Evolutionary conservation across 2,329 filamentous ascomycete genomes (phyloP).

Genomic region (Didymella arachidicola): DNA sequence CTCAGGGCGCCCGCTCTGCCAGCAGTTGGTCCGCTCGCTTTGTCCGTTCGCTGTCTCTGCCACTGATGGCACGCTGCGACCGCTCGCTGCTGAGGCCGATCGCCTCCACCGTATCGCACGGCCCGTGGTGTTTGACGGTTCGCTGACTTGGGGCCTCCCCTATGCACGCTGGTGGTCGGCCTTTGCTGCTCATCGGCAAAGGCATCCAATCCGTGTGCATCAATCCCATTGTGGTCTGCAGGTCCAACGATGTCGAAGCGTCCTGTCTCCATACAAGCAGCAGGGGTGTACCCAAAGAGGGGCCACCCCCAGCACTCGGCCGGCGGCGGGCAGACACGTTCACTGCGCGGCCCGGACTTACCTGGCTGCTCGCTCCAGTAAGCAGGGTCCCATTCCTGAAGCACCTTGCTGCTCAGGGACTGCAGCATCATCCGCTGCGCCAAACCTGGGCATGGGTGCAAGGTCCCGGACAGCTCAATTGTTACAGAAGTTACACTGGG

Average conservation of each 20-base stretch:
- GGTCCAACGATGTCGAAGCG: constrained; percentile 39
- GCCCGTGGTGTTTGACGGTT: constrained; percentile 31
- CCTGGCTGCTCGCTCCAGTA: constrained; percentile 26
- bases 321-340: constrained; percentile 25
- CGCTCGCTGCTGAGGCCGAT: constrained; percentile 34
- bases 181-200: constrained; percentile 13
- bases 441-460: constrained; percentile 23
- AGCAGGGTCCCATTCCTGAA: constrained; percentile 20
- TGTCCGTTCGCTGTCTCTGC: constrained; percentile 5
- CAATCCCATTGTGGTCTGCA: constrained; percentile 19
- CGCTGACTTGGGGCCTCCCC: constrained; percentile 26
- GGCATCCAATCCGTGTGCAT: constrained; percentile 11
- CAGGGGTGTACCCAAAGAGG: constrained; percentile 27
- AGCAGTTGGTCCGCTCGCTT: constrained; percentile 9
- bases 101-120: constrained; percentile 36
- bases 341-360: constrained; percentile 33
- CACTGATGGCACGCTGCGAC: constrained; percentile 1
- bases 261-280: constrained; percentile 31
- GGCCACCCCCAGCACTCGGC: constrained; percentile 27
- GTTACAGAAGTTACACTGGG: constrained; percentile 47
- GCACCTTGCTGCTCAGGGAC: constrained; percentile 27
- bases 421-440: constrained; percentile 26
- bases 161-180: constrained; percentile 13
- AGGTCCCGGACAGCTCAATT: constrained; percentile 42
- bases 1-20: constrained; percentile 1